Base-by-base conservation (phyloP, 495 filamentous ascomycete species). In the Penicillium riverlandense region DNA sequence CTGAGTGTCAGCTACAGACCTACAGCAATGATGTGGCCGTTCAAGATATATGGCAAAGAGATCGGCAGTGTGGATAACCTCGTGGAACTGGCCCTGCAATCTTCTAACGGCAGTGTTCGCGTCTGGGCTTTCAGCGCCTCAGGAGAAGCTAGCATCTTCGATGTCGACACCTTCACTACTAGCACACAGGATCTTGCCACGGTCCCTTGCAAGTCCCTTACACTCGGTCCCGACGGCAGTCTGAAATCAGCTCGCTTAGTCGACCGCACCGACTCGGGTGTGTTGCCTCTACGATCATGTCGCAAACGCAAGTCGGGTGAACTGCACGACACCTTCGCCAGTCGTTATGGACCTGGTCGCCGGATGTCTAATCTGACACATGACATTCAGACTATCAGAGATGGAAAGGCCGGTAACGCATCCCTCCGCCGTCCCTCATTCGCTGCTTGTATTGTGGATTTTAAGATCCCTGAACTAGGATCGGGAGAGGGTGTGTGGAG, bases 31-130 rank as follows among this genome's bases (percentile, higher is more conserved):
- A 59, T 64, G 53, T 65, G 69, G 68, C 59, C 68, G 11, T 63
- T 67, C 13, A 69, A 69, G 42, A 61, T 70, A 8, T 64, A 68
- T 37, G 66, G 66, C 11, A 71, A 67, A 49, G 64, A 69, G 31
- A 68, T 71, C 8, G 67, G 66, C 0, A 54, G 54, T 11, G 59
- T 69, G 15, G 50, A 62, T 6, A 53, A 59, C 35, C 38, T 62
- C 1, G 66, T 71, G n/a, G 67, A 69, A 29, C 41, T 71, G 10
- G 50, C 62, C 2, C 34, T 71, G 9, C 66, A 68, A 41, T 59
- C 66, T 16, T 57, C 55, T 0, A 35, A 56, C 36, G 67, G 67
- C 1, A 59, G 66, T 11, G 66, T 59, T 2, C 50, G 67, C 1
- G 46, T 69, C n/a, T 71, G 67, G 67, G 62, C 65, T 14, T 71